Conservation (phyloP, 768 basidiomycete species). For the Rhodotorula sphaerocarpa region DNA sequence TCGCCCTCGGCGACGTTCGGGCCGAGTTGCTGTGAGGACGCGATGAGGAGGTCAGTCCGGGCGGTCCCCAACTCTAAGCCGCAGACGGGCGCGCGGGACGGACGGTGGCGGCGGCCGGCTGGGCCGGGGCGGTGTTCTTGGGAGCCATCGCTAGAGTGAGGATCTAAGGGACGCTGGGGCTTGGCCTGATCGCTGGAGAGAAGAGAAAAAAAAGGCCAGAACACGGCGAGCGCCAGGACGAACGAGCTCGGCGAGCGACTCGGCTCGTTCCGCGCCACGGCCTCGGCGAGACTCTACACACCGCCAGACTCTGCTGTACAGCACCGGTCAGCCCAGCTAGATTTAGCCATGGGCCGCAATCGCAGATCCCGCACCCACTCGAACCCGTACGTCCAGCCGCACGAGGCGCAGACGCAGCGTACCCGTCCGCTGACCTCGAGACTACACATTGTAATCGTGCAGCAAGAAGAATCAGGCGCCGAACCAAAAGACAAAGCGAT, state of each 20-base stretch:
- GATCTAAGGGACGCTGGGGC: not conserved
- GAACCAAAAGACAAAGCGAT: conserved; percentile 22
- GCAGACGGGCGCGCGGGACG: too few species aligned
- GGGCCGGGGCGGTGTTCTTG: conserved; percentile 1
- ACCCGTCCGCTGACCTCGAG: too few species aligned
- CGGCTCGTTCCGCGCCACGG: not conserved
- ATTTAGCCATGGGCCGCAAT: conserved; percentile 22
- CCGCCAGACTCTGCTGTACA: too few species aligned
- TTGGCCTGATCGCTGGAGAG: not conserved
- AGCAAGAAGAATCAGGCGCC: conserved; percentile 35
- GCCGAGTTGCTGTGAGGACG: too few species aligned
- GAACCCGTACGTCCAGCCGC: conserved; percentile 33
- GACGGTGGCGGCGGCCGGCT: not conserved
- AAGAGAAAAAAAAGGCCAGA: too few species aligned
- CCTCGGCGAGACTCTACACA: not conserved
- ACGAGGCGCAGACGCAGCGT: too few species aligned
- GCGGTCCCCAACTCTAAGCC: too few species aligned
- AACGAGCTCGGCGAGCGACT: too few species aligned
- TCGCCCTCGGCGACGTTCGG: conserved; percentile 95
- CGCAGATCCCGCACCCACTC: conserved; percentile 27
- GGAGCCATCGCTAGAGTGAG: conserved; percentile 21
- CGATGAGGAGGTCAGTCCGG: too few species aligned
- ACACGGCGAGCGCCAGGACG: too few species aligned
- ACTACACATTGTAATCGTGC: not conserved
- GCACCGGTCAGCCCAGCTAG: not conserved